Evolutionary conservation across 345 rosid species (phyloP).

Genomic region (Gossypium raimondii): DNA sequence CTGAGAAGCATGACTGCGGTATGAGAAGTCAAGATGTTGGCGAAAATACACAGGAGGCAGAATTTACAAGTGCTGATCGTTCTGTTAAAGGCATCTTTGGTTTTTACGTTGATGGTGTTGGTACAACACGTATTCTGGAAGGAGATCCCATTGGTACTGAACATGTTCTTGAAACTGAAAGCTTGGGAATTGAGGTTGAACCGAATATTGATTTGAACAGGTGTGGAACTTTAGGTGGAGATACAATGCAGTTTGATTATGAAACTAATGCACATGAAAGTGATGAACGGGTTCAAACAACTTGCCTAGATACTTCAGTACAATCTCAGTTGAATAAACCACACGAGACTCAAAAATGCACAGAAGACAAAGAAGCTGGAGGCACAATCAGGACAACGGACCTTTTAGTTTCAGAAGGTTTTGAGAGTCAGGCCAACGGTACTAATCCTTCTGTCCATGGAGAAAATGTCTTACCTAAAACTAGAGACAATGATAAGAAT

Average conservation of each 20-base stretch:
- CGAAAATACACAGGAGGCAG: slow-evolving; percentile 78
- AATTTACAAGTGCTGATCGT: slow-evolving; percentile 46
- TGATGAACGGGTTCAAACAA: slow-evolving; percentile 31
- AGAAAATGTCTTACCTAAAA: slow-evolving; percentile 58
- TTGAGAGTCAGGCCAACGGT: slow-evolving; percentile 82
- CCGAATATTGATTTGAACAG: slow-evolving; percentile 37
- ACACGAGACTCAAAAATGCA: slow-evolving; percentile 31
- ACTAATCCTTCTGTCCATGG: slow-evolving; percentile 78
- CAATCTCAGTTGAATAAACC: slow-evolving; percentile 31
- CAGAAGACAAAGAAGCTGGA: slow-evolving; percentile 60
- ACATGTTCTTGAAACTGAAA: slow-evolving; percentile 74
- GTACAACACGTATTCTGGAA: slow-evolving; percentile 49
- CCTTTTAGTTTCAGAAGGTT: slow-evolving; percentile 80
- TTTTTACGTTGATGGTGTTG: slow-evolving; percentile 68
- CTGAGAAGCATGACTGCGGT: slow-evolving; percentile 86
- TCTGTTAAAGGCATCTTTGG: slow-evolving; percentile 67
- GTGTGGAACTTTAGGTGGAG: slow-evolving; percentile 43
- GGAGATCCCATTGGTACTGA: slow-evolving; percentile 67
- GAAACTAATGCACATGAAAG: slow-evolving; percentile 49
- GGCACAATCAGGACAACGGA: slow-evolving; percentile 68
- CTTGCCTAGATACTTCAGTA: slow-evolving; percentile 19
- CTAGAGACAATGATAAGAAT: slow-evolving; percentile 42
- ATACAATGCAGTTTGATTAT: slow-evolving; percentile 79
- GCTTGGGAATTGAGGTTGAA: slow-evolving; percentile 44
- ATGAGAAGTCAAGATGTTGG: slow-evolving; percentile 61